Percentiles rank a stretch among this genome's conserved stretches.
Evolutionary conservation across 148 eudicot genomes (phyloP).

Genomic region (Arctostaphylos glauca): DNA sequence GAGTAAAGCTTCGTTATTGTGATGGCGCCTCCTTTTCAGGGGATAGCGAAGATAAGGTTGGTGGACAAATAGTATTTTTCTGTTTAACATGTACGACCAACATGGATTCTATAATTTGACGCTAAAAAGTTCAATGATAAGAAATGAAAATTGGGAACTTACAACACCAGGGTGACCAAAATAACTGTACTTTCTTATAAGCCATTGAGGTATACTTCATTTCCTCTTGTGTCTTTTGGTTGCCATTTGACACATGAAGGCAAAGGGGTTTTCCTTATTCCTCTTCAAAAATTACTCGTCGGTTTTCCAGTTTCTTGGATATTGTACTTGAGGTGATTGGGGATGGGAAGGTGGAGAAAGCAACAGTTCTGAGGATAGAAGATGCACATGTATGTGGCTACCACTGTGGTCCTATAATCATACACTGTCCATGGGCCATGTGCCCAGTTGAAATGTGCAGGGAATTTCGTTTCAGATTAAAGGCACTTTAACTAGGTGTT

Average conservation of each 20-base stretch:
- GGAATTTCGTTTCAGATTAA: not conserved
- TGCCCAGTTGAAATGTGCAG: not conserved
- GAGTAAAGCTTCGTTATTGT: constrained; percentile 89
- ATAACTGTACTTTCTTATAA: not conserved
- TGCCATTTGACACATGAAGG: not conserved
- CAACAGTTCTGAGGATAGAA: not conserved
- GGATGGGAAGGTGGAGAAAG: not conserved
- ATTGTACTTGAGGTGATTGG: not conserved
- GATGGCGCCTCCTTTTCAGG: constrained; percentile 98
- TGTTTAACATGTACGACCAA: not conserved
- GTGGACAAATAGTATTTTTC: constrained; percentile 14
- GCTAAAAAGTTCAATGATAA: not conserved
- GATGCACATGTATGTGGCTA: not conserved
- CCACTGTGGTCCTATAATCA: not conserved
- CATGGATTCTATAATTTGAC: constrained; percentile 8
- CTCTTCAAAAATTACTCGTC: not conserved
- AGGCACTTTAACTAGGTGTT: not conserved
- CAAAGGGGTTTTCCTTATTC: not conserved
- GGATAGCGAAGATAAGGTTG: constrained; percentile 81
- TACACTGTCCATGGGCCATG: not conserved
- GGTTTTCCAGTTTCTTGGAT: not conserved
- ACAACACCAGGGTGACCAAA: not conserved
- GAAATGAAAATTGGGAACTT: not conserved
- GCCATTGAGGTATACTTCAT: not conserved
- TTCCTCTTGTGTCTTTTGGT: not conserved